A percentile compares a stretch with the other conserved stretches of the same genome.
These are phyloP conservation scores for Trametes polyzona DNA, from an alignment of 1,284 basidiomycete species.

Conservation along the genomic window DNA sequence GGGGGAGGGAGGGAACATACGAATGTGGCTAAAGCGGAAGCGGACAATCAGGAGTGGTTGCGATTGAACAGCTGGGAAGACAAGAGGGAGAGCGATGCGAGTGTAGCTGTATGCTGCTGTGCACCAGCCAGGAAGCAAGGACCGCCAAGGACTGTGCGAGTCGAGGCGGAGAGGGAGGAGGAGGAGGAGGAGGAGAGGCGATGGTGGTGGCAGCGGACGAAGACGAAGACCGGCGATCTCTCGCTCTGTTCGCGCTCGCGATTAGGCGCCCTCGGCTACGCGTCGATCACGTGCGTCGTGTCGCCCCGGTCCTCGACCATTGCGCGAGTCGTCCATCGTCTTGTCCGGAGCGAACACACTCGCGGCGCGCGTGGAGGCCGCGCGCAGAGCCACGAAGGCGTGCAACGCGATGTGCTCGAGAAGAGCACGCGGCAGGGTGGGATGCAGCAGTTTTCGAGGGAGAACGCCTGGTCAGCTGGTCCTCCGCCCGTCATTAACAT, in stretches of 20 bases:
- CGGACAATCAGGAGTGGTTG: neutral
- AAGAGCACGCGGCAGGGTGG: too few relatives aligned
- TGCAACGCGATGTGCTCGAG: too few relatives aligned
- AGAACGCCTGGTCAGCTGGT: neutral
- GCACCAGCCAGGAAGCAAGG: neutral
- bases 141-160: neutral
- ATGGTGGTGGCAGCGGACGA: neutral
- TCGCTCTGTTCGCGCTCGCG: neutral
- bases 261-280: neutral
- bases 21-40: slow-evolving; percentile 1
- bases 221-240: neutral
- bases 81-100: neutral
- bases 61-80: neutral
- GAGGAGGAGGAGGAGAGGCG: neutral
- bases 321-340: too few relatives aligned
- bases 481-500: neutral
- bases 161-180: neutral
- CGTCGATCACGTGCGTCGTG: slow-evolving; percentile 11
- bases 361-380: too few relatives aligned
- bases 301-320: neutral
- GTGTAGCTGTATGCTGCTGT: neutral
- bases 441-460: too few relatives aligned
- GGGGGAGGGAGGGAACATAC: neutral
- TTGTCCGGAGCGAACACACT: too few relatives aligned
- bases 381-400: too few relatives aligned